A percentile compares a stretch with the other conserved stretches of the same genome.
phyloP scores from a whole-genome alignment of 768 basidiomycete genomes.

The Tubosaeta sp. region DNA sequence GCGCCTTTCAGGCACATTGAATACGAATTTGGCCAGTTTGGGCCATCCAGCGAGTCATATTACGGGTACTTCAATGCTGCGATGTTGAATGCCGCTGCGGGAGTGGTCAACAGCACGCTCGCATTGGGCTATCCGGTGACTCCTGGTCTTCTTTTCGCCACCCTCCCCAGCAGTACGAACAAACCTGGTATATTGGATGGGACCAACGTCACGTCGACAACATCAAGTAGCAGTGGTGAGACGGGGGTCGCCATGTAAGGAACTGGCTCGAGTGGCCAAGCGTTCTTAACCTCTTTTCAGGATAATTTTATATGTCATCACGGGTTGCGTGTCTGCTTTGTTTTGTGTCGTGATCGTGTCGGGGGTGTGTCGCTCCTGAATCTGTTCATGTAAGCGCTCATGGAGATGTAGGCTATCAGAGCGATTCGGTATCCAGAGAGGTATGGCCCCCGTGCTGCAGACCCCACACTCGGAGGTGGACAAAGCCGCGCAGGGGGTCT shows the following conservation, averaged over 20 bases:
- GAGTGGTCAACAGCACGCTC: conserved; percentile 42
- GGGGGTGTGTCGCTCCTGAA: conserved; percentile 50
- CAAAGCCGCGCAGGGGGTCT: conserved; percentile 81
- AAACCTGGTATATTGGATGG: conserved; percentile 13
- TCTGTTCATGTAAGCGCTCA: not conserved
- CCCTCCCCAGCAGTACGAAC: conserved; percentile 61
- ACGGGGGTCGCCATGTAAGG: conserved; percentile 77
- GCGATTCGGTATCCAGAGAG: conserved; percentile 87
- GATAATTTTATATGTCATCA: conserved; percentile 85
- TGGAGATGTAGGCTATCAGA: conserved; percentile 59
- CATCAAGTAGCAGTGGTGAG: conserved; percentile 23
- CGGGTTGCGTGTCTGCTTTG: conserved; percentile 80
- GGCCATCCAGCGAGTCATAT: conserved; percentile 45
- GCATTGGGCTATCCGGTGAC: conserved; percentile 38
- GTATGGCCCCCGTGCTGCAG: conserved; percentile 69
- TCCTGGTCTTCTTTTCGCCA: conserved; percentile 67
- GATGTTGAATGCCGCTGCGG: conserved; percentile 51
- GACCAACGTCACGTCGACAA: conserved; percentile 16
- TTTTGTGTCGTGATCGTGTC: conserved; percentile 84
- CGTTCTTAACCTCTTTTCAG: conserved; percentile 27
- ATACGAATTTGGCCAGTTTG: conserved; percentile 58
- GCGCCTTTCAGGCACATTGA: conserved; percentile 41
- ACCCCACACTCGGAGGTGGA: conserved; percentile 27
- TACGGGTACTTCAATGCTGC: conserved; percentile 57
- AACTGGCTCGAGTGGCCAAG: conserved; percentile 1